Evolutionary conservation across 1,139 yeast genomes (phyloP).

Genomic region (Yamadazyma kanchanaburiensis): DNA sequence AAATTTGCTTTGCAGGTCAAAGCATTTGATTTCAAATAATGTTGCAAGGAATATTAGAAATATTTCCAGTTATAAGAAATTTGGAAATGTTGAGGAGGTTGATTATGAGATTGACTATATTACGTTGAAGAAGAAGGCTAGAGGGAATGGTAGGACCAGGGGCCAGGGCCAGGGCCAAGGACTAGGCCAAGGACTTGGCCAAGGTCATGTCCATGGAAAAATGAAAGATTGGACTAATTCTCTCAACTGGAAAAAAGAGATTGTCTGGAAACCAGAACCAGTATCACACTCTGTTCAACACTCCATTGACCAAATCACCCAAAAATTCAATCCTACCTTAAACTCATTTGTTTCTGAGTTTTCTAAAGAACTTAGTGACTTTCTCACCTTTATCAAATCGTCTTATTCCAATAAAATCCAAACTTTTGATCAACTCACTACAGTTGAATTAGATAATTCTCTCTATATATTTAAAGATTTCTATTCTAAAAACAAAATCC

Average conservation of each 20-base stretch:
- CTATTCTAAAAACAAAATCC: constrained; percentile 19
- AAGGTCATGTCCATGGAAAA: constrained; percentile 2
- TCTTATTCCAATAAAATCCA: constrained; percentile 22
- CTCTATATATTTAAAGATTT: constrained; percentile 27
- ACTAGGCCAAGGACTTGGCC: constrained; percentile 3
- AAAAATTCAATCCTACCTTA: too few relatives aligned
- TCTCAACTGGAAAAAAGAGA: too few relatives aligned
- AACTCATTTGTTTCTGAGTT: constrained; percentile 19
- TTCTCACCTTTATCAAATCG: constrained; percentile 20
- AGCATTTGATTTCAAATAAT: too few relatives aligned
- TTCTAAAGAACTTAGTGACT: constrained; percentile 18
- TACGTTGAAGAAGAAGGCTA: constrained; percentile 27
- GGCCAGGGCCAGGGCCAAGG: too few relatives aligned
- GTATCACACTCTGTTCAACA: too few relatives aligned
- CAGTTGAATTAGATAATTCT: constrained; percentile 25
- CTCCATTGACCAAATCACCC: too few relatives aligned
- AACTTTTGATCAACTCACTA: constrained; percentile 23
- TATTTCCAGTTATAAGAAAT: too few relatives aligned
- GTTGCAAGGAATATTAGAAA: too few relatives aligned
- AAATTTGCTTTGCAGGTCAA: too few relatives aligned
- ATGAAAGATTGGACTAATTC: constrained; percentile 5
- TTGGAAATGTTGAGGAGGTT: too few relatives aligned
- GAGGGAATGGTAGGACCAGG: too few relatives aligned
- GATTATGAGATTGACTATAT: constrained; percentile 39
- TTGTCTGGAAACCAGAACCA: too few relatives aligned